These are phyloP conservation scores for Nemania sp. DNA, from an alignment of 2,329 filamentous ascomycete species.

Conservation along the genomic window DNA sequence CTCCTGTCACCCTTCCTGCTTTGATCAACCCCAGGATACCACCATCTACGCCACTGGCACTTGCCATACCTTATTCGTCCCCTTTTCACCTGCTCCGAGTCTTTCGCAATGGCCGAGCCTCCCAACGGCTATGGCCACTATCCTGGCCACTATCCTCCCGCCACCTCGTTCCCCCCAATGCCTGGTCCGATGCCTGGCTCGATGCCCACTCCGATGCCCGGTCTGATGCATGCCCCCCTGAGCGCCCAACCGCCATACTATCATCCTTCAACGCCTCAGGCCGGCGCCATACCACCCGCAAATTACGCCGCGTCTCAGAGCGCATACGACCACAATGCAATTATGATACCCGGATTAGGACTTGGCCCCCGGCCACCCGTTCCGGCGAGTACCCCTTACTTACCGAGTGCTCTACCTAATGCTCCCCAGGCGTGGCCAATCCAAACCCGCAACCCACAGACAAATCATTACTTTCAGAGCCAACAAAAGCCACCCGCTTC, in stretches of 20 bases:
- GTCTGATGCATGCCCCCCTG: not conserved
- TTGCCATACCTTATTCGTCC: not conserved
- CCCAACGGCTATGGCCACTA: conserved; percentile 45
- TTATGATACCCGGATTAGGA: conserved; percentile 47
- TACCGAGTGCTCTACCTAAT: conserved; percentile 13
- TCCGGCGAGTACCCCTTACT: conserved; percentile 22
- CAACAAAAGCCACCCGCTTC: conserved; percentile 13
- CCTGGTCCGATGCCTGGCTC: not conserved
- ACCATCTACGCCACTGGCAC: not conserved
- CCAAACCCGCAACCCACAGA: conserved; percentile 14
- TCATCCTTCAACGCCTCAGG: conserved; percentile 14
- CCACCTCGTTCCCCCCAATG: conserved; percentile 21
- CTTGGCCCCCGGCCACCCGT: conserved; percentile 34
- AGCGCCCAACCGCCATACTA: conserved; percentile 18
- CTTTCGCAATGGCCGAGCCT: conserved; percentile 46
- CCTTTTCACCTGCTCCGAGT: conserved; percentile 16
- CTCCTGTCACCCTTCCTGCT: not conserved
- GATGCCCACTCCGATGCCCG: too few relatives aligned
- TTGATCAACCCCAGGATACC: not conserved
- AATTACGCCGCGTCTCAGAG: conserved; percentile 41
- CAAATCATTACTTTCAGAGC: conserved; percentile 8
- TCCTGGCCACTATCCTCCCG: conserved; percentile 35
- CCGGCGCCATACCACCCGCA: conserved; percentile 20
- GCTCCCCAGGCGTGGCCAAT: conserved; percentile 24
- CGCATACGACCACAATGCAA: conserved; percentile 47